phyloP scores from a whole-genome alignment of 2,329 filamentous ascomycete genomes.

The Cladosporium sphaerospermum region DNA sequence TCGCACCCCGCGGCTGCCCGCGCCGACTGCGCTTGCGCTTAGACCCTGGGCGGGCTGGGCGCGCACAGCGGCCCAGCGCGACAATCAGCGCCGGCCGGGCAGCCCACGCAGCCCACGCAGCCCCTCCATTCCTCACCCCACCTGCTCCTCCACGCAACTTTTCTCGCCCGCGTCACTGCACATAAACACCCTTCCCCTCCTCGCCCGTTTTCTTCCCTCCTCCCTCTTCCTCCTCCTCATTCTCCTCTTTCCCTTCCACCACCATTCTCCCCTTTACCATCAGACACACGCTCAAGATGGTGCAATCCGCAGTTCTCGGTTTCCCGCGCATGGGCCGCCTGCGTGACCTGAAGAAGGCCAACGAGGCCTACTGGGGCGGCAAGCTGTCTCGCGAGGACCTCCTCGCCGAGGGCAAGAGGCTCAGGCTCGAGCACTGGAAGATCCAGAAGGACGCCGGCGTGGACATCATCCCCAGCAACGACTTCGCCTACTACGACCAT shows the following conservation, averaged over 20 bases:
- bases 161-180: conserved; percentile 1
- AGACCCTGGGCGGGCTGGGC: too few species aligned
- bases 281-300: conserved; percentile 33
- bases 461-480: conserved; percentile 97
- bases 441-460: conserved; percentile 99
- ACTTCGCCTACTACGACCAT: conserved; percentile 98
- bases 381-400: conserved; percentile 91
- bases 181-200: conserved; percentile 4
- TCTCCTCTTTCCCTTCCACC: background rate
- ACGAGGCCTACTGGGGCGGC: conserved; percentile 93
- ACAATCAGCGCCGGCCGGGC: background rate
- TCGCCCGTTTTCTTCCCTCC: background rate
- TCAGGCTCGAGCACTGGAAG: conserved; percentile 96
- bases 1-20: background rate
- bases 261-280: conserved; percentile 7
- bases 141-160: conserved; percentile 1
- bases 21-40: too few species aligned
- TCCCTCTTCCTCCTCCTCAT: background rate
- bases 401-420: conserved; percentile 89
- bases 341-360: conserved; percentile 99
- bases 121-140: conserved; percentile 12
- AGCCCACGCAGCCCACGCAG: background rate
- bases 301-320: conserved; percentile 71
- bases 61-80: too few species aligned
- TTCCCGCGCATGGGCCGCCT: conserved; percentile 98